Evolutionary conservation across 345 rosid genomes (phyloP), one percentile per base, ranked within the genome.

Genomic region (Rhodamnia rubescens): DNA sequence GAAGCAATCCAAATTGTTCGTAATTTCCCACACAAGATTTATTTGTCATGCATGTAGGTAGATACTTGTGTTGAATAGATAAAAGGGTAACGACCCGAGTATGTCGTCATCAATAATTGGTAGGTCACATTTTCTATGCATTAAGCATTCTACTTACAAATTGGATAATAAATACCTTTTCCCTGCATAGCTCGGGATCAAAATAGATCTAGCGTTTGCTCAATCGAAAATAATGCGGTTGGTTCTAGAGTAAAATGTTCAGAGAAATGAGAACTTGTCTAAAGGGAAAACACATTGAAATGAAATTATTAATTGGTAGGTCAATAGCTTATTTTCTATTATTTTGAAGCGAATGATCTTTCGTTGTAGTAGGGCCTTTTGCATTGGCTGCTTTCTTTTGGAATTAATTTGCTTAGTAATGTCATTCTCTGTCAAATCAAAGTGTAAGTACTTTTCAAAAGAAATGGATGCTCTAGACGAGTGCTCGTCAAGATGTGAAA

Each of bases 311-410:
- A 11, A 13, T 11, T 26, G 1, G 69, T 5, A 58, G 0, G 1
- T 16, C 0, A 5, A 0, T n/a, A 58, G 0, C 16, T n/a, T 12
- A 12, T 1, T 57, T 57, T 57, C 12, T 24, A 0, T 26, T 58
- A 0, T 27, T 57, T 0, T 57, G 8, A 8, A 6, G 3, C 4
- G 0, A 58, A 58, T 15, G 69, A 58, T 58, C 69, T 2, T n/a
- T 6, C 1, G 16, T 7, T 58, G 0, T 2, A n/a, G 36, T 58
- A n/a, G 36, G 69, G 0, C 36, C 18, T 13, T n/a, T 2, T 57
- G 14, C 36, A 58, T 58, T 12, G 16, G 32, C n/a, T 5, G 18
- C 64, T 54, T 21, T 55, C 40, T 55, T 55, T 55, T 55, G n/a
- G 11, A 27, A 58, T 12, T 58, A 32, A 58, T 5, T 26, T 26